A percentile compares a stretch with the other conserved stretches of the same genome.
Evolutionary conservation across 345 rosid species (phyloP).

Genomic region (Pistacia vera): DNA sequence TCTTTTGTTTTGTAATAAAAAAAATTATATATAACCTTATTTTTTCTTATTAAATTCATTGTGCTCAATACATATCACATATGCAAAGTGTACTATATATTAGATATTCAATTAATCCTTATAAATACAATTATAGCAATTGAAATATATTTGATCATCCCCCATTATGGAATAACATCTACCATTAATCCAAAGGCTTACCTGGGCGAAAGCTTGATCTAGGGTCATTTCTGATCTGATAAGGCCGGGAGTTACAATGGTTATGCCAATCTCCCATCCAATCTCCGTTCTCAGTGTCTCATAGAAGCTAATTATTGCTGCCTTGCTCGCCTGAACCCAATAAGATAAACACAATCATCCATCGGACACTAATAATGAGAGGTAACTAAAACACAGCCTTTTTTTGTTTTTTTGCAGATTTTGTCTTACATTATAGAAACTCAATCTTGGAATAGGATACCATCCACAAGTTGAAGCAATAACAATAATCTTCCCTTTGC

Average conservation of each 20-base stretch:
- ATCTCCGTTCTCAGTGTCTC: slow-evolving; percentile 38
- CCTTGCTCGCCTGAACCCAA: slow-evolving; percentile 50
- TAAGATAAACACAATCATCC: background rate
- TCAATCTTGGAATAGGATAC: slow-evolving; percentile 27
- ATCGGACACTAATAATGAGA: background rate
- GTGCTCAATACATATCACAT: too few species aligned
- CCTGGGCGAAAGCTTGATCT: background rate
- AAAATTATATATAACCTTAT: too few species aligned
- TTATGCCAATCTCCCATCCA: slow-evolving; percentile 24
- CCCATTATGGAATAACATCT: background rate
- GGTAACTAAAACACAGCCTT: too few species aligned
- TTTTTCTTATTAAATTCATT: too few species aligned
- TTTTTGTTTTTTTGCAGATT: too few species aligned
- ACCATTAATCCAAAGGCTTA: background rate
- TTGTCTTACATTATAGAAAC: slow-evolving; percentile 32
- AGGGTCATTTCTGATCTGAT: slow-evolving; percentile 29
- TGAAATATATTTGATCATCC: too few species aligned
- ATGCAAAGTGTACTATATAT: too few species aligned
- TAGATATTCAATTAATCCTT: too few species aligned
- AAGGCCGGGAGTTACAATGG: slow-evolving; percentile 41
- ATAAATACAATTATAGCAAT: too few species aligned
- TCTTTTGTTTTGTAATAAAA: too few species aligned
- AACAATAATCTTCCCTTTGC: slow-evolving; percentile 32
- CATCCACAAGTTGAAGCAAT: slow-evolving; percentile 29
- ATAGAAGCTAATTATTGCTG: slow-evolving; percentile 39